phyloP scores from a whole-genome alignment of 371 early-diverging fungal genomes.

The Rhizopus delemar region DNA sequence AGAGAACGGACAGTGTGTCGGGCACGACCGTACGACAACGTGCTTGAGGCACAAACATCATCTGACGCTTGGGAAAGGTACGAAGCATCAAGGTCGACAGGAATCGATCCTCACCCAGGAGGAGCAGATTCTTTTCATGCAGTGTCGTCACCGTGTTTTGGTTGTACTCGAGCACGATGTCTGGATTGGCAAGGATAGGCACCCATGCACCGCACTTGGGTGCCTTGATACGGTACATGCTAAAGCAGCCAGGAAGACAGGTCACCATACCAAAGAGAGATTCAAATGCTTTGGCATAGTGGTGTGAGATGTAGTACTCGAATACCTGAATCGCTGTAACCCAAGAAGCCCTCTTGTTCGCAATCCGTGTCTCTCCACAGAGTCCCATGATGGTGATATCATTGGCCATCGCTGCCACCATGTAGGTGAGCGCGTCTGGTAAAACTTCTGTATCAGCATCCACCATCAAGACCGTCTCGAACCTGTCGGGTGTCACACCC shows the following conservation, averaged over 20 bases:
- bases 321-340: conserved; percentile 74
- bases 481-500: conserved; percentile 86
- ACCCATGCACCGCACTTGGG: conserved; percentile 77
- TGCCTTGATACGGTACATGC: conserved; percentile 85
- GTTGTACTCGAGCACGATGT: conserved; percentile 88
- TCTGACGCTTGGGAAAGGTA: conserved; percentile 88
- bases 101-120: conserved; percentile 96
- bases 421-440: conserved; percentile 72
- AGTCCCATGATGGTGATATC: conserved; percentile 84
- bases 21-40: conserved; percentile 95
- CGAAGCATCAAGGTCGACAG: conserved; percentile 92
- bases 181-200: conserved; percentile 88
- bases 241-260: conserved; percentile 97
- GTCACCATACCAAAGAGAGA: conserved; percentile 96
- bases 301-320: conserved; percentile 97
- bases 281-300: conserved; percentile 94
- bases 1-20: conserved; percentile 82
- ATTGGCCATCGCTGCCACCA: conserved; percentile 83
- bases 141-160: conserved; percentile 88
- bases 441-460: conserved; percentile 95
- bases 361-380: conserved; percentile 87
- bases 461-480: conserved; percentile 94
- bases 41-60: conserved; percentile 93
- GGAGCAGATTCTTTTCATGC: conserved; percentile 94
- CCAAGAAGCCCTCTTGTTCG: conserved; percentile 75